Evolutionary conservation across 257 asterid genomes (phyloP).

Genomic region (Solanum medicagineum): DNA sequence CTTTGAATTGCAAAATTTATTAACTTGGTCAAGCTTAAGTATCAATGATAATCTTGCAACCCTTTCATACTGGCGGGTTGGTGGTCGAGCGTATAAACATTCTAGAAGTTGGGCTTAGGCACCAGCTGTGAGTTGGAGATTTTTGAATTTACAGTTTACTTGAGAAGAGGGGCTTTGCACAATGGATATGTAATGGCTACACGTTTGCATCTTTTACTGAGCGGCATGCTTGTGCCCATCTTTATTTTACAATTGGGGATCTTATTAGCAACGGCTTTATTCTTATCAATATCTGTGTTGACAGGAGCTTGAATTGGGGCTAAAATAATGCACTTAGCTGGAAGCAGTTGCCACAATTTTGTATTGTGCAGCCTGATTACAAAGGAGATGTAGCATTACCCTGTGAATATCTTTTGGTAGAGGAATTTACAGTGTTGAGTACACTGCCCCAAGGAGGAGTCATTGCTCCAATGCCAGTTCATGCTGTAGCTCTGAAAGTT

Average conservation of each 20-base stretch:
- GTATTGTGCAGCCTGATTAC: not conserved
- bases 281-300: not conserved
- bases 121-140: not conserved
- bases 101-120: not conserved
- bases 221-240: not conserved
- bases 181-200: not conserved
- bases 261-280: not conserved
- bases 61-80: not conserved
- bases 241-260: not conserved
- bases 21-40: not conserved
- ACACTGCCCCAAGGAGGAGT: not conserved
- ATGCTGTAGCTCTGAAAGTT: not conserved
- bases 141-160: not conserved
- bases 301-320: not conserved
- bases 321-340: not conserved
- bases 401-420: conserved; percentile 1
- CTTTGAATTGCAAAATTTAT: not conserved
- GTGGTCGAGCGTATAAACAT: not conserved
- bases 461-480: not conserved
- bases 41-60: not conserved
- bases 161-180: not conserved
- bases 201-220: not conserved
- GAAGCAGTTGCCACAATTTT: not conserved
- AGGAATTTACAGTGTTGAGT: not conserved
- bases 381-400: not conserved